phyloP scores from a whole-genome alignment of 768 basidiomycete genomes.

The Hygrophoropsis aurantiaca region DNA sequence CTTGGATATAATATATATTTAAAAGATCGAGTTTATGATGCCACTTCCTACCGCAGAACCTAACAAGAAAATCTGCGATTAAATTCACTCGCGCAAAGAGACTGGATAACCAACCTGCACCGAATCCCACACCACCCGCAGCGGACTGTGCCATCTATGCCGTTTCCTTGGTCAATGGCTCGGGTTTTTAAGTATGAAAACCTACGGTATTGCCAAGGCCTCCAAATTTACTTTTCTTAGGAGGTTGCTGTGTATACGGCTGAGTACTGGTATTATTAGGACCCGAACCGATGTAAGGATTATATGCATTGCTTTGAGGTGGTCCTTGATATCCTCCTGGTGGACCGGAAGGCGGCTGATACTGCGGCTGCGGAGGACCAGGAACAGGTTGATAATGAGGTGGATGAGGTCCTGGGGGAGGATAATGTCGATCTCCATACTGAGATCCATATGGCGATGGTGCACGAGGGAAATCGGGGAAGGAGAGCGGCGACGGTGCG shows the following conservation, averaged over 20 bases:
- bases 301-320: constrained; percentile 2
- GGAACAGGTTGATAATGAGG: constrained; percentile 36
- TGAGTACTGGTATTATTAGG: constrained; percentile 3
- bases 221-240: constrained; percentile 61
- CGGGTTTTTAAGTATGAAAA: constrained; percentile 2
- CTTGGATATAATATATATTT: constrained; percentile 6
- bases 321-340: not conserved
- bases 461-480: constrained; percentile 1
- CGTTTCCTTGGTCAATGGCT: constrained; percentile 17
- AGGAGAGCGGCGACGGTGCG: constrained; percentile 2
- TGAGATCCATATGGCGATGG: constrained; percentile 13
- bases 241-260: not conserved
- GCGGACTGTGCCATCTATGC: constrained; percentile 56
- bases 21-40: constrained; percentile 50
- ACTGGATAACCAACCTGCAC: constrained; percentile 53
- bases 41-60: constrained; percentile 46
- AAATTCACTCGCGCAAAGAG: not conserved
- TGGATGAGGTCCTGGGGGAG: constrained; percentile 44
- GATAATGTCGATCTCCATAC: constrained; percentile 32
- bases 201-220: constrained; percentile 58
- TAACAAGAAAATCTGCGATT: constrained; percentile 15
- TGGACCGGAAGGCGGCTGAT: constrained; percentile 18
- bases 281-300: constrained; percentile 7
- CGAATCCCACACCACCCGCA: constrained; percentile 74
- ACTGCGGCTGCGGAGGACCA: constrained; percentile 13